Conservation (phyloP, 78 protist species). For the Creolimax fragrantissima region DNA sequence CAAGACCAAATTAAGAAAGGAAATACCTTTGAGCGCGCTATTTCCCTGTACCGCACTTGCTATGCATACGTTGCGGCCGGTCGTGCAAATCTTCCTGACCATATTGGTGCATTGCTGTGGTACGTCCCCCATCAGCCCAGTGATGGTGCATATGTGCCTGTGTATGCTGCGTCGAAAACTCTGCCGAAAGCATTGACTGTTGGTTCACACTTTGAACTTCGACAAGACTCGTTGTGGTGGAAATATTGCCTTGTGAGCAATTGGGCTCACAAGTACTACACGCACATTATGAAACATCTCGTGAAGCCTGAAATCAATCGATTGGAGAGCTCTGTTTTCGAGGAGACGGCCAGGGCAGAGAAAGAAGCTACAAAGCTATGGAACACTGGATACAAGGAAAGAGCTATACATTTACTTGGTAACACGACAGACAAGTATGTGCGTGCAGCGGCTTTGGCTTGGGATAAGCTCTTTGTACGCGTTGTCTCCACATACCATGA, state of each 20-base stretch:
- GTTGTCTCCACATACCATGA: not conserved
- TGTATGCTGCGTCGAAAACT: not conserved
- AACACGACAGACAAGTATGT: not conserved
- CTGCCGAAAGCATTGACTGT: not conserved
- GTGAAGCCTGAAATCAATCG: not conserved
- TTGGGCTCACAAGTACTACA: not conserved
- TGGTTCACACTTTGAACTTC: not conserved
- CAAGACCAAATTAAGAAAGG: not conserved
- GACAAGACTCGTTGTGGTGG: not conserved
- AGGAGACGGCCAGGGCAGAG: not conserved
- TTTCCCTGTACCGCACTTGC: conserved; percentile 20
- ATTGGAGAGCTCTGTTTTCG: not conserved
- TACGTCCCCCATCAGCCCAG: conserved; percentile 19
- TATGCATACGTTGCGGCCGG: conserved; percentile 6
- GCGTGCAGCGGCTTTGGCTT: not conserved
- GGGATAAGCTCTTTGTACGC: not conserved
- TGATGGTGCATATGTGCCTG: not conserved
- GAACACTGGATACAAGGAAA: not conserved
- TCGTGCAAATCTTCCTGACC: not conserved
- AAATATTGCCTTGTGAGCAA: not conserved
- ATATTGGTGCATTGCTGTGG: conserved; percentile 16
- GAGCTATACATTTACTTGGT: not conserved
- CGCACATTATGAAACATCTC: not conserved
- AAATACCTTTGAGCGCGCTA: conserved; percentile 27
- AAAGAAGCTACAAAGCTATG: not conserved